A percentile compares a stretch with the other conserved stretches of the same genome.
These are phyloP conservation scores for Stylonectria norvegica DNA, from an alignment of 2,329 filamentous ascomycete species.

Conservation along the genomic window DNA sequence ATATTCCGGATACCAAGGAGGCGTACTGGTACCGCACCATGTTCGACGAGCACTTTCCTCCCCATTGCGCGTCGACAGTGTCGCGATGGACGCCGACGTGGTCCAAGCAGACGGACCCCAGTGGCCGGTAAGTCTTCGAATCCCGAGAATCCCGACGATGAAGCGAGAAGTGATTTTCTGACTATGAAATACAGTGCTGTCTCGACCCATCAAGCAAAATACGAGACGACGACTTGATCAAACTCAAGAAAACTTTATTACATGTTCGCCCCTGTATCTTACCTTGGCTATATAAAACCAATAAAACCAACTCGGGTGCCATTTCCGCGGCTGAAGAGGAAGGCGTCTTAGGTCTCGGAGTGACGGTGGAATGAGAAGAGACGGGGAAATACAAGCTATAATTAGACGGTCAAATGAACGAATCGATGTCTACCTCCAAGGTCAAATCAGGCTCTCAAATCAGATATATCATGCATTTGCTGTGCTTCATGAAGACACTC, in stretches of 20 bases:
- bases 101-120: conserved; percentile 94
- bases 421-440: no score
- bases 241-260: no score
- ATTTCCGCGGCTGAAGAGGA: conserved; percentile 41
- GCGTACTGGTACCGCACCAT: conserved; percentile 98
- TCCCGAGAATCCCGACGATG: neutral
- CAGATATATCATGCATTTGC: no score
- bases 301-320: conserved; percentile 43
- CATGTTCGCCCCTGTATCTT: conserved; percentile 22
- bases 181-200: conserved; percentile 59
- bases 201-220: conserved; percentile 71
- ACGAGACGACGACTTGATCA: conserved; percentile 55
- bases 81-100: conserved; percentile 97
- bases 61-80: conserved; percentile 85
- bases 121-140: conserved; percentile 64
- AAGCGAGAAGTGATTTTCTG: conserved; percentile 6
- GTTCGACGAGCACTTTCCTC: conserved; percentile 99
- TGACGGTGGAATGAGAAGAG: no score
- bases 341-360: conserved; percentile 19
- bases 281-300: conserved; percentile 19
- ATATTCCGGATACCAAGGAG: conserved; percentile 95
- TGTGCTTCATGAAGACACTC: no score
- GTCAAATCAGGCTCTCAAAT: no score
- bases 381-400: no score
- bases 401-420: no score